Conservation (phyloP, 2,329 filamentous ascomycete genomes). For the Aspergillus fijiensis region DNA sequence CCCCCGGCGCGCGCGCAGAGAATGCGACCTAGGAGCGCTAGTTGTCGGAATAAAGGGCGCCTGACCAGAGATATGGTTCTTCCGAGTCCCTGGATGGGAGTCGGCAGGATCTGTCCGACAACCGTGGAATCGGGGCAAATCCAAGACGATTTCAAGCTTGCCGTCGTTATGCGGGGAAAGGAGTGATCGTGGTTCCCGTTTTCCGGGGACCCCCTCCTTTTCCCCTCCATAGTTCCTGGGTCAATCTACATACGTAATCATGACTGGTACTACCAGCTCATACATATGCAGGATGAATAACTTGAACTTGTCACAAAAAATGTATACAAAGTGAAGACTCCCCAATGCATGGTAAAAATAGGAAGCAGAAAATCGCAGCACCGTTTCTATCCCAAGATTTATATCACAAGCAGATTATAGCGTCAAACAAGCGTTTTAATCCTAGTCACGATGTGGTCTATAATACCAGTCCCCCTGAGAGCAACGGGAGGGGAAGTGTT, state of each 20-base stretch:
- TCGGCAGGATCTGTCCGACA: constrained; percentile 16
- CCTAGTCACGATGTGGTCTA: not conserved
- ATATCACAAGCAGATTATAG: not conserved
- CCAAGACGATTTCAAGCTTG: constrained; percentile 31
- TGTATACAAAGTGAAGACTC: constrained; percentile 11
- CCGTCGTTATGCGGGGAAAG: constrained; percentile 10
- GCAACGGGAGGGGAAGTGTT: not conserved
- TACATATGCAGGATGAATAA: constrained; percentile 26
- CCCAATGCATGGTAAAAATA: not conserved
- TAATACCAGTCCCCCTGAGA: not conserved
- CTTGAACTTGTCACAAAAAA: not conserved
- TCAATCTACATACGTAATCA: constrained; percentile 30
- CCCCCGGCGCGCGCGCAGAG: not conserved
- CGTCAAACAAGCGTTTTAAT: not conserved
- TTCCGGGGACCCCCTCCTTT: not conserved
- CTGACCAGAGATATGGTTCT: not conserved
- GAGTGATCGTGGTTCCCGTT: not conserved
- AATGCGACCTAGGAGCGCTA: not conserved
- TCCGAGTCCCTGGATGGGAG: constrained; percentile 23
- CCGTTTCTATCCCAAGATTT: not conserved
- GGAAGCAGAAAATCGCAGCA: constrained; percentile 5
- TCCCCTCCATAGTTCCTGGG: constrained; percentile 2
- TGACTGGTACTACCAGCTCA: constrained; percentile 18
- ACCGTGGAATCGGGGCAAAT: constrained; percentile 5
- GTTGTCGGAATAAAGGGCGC: not conserved